These are phyloP conservation scores for Kluyveromyces sp. DNA, from an alignment of 1,139 yeast species.

Conservation along the genomic window DNA sequence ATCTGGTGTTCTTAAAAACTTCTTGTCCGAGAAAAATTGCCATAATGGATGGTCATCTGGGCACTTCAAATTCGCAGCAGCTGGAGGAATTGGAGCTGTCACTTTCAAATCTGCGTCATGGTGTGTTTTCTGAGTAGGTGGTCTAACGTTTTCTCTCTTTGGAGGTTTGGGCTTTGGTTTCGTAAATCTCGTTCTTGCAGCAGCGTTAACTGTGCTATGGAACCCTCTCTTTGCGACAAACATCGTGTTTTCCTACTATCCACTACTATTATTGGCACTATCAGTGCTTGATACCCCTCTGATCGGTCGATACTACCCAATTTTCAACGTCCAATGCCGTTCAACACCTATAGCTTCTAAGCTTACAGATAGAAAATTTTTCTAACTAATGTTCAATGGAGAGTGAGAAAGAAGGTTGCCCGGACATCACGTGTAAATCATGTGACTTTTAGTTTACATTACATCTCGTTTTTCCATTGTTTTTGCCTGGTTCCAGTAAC, in stretches of 20 bases:
- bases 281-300: too few species aligned
- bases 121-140: slow-evolving; percentile 25
- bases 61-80: slow-evolving; percentile 62
- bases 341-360: too few species aligned
- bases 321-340: too few species aligned
- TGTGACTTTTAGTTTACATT: too few species aligned
- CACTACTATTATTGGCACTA: not conserved
- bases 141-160: slow-evolving; percentile 14
- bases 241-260: slow-evolving; percentile 2
- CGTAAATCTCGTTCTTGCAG: slow-evolving; percentile 24
- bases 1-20: slow-evolving; percentile 49
- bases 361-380: too few species aligned
- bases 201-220: slow-evolving; percentile 11
- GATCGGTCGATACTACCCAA: too few species aligned
- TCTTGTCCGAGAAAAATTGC: slow-evolving; percentile 74
- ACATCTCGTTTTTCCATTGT: too few species aligned
- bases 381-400: too few species aligned
- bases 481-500: too few species aligned
- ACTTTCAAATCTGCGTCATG: slow-evolving; percentile 37
- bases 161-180: slow-evolving; percentile 24
- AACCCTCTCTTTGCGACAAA: slow-evolving; percentile 14
- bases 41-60: slow-evolving; percentile 88
- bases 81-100: slow-evolving; percentile 82
- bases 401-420: too few species aligned
- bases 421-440: too few species aligned